Conservation (phyloP, 1,284 basidiomycete species). For the Ceratorhiza oryzae-sativae region DNA sequence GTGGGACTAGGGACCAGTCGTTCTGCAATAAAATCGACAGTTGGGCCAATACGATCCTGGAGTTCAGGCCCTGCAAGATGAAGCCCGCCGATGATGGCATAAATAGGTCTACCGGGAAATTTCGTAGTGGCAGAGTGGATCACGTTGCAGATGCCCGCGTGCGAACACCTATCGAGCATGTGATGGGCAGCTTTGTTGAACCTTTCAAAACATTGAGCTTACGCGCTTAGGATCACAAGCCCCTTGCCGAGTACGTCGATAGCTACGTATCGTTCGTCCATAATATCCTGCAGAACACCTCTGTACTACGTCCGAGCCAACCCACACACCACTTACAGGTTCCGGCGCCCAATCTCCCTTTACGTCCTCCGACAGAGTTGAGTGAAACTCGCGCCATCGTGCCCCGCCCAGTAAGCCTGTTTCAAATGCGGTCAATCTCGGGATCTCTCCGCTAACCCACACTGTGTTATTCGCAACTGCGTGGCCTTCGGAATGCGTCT, state of each 20-base stretch:
- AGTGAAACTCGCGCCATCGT: slow-evolving; percentile 62
- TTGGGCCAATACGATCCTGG: slow-evolving; percentile 66
- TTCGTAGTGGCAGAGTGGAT: slow-evolving; percentile 67
- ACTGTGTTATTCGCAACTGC: slow-evolving; percentile 64
- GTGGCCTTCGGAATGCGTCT: slow-evolving; percentile 66
- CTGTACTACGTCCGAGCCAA: not conserved
- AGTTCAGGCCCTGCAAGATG: slow-evolving; percentile 76
- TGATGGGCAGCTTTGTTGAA: not conserved
- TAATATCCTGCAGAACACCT: slow-evolving; percentile 62
- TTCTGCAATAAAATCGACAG: slow-evolving; percentile 71
- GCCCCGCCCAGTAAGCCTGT: slow-evolving; percentile 69
- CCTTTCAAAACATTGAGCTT: slow-evolving; percentile 48
- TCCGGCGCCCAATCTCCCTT: slow-evolving; percentile 65
- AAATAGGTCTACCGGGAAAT: slow-evolving; percentile 67
- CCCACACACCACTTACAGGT: slow-evolving; percentile 53
- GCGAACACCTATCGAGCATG: slow-evolving; percentile 65
- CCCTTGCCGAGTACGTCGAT: slow-evolving; percentile 81
- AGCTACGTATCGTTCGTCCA: slow-evolving; percentile 81
- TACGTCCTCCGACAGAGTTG: slow-evolving; percentile 43
- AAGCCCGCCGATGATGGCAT: slow-evolving; percentile 82
- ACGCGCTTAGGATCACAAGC: slow-evolving; percentile 82
- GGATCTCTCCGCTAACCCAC: slow-evolving; percentile 82
- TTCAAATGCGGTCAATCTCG: slow-evolving; percentile 72
- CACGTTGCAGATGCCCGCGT: slow-evolving; percentile 85
- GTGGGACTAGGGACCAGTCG: slow-evolving; percentile 66